Evolutionary conservation across 1,284 basidiomycete species (phyloP).

Genomic region (Afroboletus lepidellus): DNA sequence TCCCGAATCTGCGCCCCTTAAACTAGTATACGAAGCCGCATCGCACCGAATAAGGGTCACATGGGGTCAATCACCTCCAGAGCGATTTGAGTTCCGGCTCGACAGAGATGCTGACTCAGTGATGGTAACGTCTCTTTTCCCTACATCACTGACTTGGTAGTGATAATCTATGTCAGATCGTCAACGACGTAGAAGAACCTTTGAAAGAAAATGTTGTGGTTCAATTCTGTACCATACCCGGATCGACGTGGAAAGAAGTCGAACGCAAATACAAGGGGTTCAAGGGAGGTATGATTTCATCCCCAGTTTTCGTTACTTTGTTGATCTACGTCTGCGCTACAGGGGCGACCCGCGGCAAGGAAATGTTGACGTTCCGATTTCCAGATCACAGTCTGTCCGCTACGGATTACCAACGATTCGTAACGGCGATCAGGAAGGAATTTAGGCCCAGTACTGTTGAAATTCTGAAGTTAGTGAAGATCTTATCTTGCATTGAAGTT

Average conservation of each 20-base stretch:
- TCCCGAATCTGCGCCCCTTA: slow-evolving; percentile 11
- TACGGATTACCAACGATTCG: slow-evolving; percentile 27
- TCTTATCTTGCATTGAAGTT: neutral
- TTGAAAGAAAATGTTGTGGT: slow-evolving; percentile 26
- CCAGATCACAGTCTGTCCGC: slow-evolving; percentile 17
- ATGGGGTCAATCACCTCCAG: slow-evolving; percentile 10
- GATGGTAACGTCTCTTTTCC: slow-evolving; percentile 15
- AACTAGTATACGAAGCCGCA: slow-evolving; percentile 17
- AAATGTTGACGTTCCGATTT: slow-evolving; percentile 21
- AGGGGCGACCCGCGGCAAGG: slow-evolving; percentile 19
- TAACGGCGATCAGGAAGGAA: slow-evolving; percentile 13
- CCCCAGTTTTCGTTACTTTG: neutral
- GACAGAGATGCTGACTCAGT: slow-evolving; percentile 13
- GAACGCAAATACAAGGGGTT: slow-evolving; percentile 23
- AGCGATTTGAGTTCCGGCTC: slow-evolving; percentile 19
- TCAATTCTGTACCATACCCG: slow-evolving; percentile 13
- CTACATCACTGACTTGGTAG: neutral
- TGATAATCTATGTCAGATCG: slow-evolving; percentile 19
- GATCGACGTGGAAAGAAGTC: slow-evolving; percentile 9
- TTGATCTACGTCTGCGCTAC: slow-evolving; percentile 1
- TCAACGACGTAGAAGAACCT: slow-evolving; percentile 11
- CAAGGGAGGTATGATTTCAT: slow-evolving; percentile 19
- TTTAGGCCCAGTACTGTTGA: neutral
- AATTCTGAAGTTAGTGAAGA: slow-evolving; percentile 18
- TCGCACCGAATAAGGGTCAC: slow-evolving; percentile 11